Percentiles rank a stretch among this genome's conserved stretches.
Evolutionary conservation across 805 yeast species (phyloP).

Genomic region (Spencermartinsiella europaea): DNA sequence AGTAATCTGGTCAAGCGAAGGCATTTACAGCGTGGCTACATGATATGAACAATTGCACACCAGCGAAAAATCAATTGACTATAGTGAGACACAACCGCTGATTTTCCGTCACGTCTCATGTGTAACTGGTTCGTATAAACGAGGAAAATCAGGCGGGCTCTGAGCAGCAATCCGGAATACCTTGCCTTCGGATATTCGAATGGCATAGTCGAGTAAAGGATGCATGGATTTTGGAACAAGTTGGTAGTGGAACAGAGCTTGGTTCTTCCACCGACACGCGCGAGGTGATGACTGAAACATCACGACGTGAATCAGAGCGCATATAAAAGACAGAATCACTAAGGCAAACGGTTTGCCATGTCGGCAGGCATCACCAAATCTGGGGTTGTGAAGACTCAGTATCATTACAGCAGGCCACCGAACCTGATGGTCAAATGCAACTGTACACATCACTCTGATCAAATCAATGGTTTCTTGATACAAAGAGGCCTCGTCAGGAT

Average conservation of each 20-base stretch:
- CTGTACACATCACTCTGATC: neutral
- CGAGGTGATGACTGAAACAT: neutral
- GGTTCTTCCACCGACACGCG: neutral
- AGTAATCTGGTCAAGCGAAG: too few species aligned
- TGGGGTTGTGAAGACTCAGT: neutral
- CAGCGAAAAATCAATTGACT: too few species aligned
- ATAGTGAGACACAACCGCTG: too few species aligned
- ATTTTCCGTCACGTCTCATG: too few species aligned
- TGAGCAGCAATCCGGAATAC: too few species aligned
- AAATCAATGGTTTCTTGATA: slow-evolving; percentile 1
- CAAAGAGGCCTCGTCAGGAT: neutral
- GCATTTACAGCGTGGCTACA: too few species aligned
- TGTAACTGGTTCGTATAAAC: too few species aligned
- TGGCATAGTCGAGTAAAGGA: neutral
- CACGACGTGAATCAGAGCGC: neutral
- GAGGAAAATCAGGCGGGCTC: too few species aligned
- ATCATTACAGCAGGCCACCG: neutral
- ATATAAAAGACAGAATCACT: neutral
- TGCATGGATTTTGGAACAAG: neutral
- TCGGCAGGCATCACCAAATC: neutral
- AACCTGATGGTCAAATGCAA: neutral
- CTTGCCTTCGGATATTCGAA: neutral
- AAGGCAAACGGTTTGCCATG: slow-evolving; percentile 2
- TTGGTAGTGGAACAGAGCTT: neutral
- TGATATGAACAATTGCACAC: too few species aligned